Evolutionary conservation across 768 basidiomycete genomes (phyloP), one percentile per base, ranked within the genome.

Genomic region (Psilocybe cyanescens): DNA sequence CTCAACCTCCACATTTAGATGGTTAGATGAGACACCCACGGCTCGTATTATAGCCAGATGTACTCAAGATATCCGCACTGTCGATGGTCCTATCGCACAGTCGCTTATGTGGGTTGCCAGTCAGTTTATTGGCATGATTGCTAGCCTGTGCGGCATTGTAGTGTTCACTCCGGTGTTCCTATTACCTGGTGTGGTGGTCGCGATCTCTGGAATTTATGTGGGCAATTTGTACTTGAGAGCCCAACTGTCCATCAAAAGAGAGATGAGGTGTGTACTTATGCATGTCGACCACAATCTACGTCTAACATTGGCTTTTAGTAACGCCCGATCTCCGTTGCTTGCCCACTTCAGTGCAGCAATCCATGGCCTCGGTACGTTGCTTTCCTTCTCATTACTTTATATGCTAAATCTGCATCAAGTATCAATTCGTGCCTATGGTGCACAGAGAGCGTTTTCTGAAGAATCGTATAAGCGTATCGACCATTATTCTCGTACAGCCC

Each of bases 401-500:
- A 12, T n/a, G 17, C 28, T 53, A 16, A 45, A 14, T 24, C 11
- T 46, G 16, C 17, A 33, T 14, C 11, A 31, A 81, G 79, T 72
- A 19, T 81, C 86, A 8, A 84, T 91, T 59, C 80, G 88, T 29
- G 89, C 89, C 0, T 91, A 86, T 66, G 83, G 83, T 2, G 84
- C 83, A 9, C 79, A 89, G 73, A 70, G 76, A 29, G 61, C 71
- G 3, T 87, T 80, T 74, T 78, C 67, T 60, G 60, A 62, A 54
- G 76, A 83, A 61, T 79, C 81, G 3, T 68, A 81, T 41, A 69
- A 74, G 29, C 77, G 83, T 4, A 83, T 89, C 46, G 81, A 90
- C 71, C 75, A 76, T 19, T 88, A 82, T 60, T 75, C 77, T 14
- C 73, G 79, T 17, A 71, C 79, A 16, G 74, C 79, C 4, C 66